phyloP scores from a whole-genome alignment of 352 stramenopile species.

The Phytophthora podocarpi region DNA sequence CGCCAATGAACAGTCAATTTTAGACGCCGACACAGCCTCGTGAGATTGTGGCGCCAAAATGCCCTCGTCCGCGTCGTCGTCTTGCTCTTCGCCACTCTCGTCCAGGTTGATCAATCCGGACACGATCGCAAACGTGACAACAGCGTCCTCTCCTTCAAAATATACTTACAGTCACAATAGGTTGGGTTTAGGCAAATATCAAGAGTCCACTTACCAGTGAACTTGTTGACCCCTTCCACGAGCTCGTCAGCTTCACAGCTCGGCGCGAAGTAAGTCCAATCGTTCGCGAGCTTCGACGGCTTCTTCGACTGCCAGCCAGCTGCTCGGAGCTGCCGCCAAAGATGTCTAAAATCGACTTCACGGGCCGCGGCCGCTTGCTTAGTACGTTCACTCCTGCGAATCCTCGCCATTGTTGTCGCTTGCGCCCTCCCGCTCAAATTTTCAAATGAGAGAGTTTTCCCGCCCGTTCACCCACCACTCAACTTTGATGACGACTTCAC shows the following conservation, averaged over 20 bases:
- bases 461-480: too few species aligned
- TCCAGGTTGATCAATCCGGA: neutral
- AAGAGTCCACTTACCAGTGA: conserved; percentile 2
- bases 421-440: too few species aligned
- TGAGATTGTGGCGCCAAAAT: too few species aligned
- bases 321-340: neutral
- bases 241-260: neutral
- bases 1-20: conserved; percentile 4
- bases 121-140: neutral
- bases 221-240: neutral
- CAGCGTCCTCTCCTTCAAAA: neutral
- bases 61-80: neutral
- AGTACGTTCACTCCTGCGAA: neutral
- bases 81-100: neutral
- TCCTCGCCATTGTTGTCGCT: neutral
- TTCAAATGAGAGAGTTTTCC: neutral
- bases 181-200: too few species aligned
- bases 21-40: neutral
- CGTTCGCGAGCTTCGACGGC: neutral
- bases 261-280: neutral
- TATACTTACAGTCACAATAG: neutral
- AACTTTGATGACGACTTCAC: too few species aligned
- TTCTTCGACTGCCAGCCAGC: neutral
- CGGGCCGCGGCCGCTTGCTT: neutral
- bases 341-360: neutral